Evolutionary conservation across 2,329 filamentous ascomycete species (phyloP).

Genomic region (Pestalotiopsis sp.): DNA sequence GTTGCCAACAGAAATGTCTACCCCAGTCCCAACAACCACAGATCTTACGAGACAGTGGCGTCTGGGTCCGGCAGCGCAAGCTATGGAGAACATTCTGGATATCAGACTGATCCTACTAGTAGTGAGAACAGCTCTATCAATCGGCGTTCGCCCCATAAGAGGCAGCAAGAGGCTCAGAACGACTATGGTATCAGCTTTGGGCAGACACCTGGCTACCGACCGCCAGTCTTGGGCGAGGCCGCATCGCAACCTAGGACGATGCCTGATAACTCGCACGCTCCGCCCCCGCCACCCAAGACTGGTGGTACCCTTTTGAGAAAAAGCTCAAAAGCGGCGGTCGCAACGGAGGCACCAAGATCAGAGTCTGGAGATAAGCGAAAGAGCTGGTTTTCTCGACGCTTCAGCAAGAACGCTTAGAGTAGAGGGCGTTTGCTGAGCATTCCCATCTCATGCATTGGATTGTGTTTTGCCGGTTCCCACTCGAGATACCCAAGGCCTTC

Average conservation of each 20-base stretch:
- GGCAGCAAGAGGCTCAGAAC: conserved; percentile 57
- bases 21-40: conserved; percentile 65
- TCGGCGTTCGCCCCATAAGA: conserved; percentile 60
- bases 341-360: conserved; percentile 28
- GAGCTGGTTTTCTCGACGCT: conserved; percentile 85
- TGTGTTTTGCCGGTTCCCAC: conserved; percentile 2
- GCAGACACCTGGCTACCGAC: conserved; percentile 43
- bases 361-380: conserved; percentile 70
- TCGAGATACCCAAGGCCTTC: conserved; percentile 12
- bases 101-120: conserved; percentile 82
- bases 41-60: conserved; percentile 84
- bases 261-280: conserved; percentile 19
- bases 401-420: conserved; percentile 63
- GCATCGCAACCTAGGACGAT: conserved; percentile 19
- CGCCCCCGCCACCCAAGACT: conserved; percentile 31
- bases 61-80: conserved; percentile 71
- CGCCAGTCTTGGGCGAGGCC: conserved; percentile 35
- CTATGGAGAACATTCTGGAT: conserved; percentile 73
- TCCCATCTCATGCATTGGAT: not conserved
- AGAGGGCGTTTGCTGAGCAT: not conserved
- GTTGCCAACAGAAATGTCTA: conserved; percentile 49
- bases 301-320: conserved; percentile 27
- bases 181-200: conserved; percentile 66
- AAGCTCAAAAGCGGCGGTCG: conserved; percentile 22
- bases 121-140: conserved; percentile 93